Evolutionary conservation across 2,329 filamentous ascomycete genomes (phyloP), one percentile per base, ranked within the genome.

Genomic region (Clonostachys sp.): DNA sequence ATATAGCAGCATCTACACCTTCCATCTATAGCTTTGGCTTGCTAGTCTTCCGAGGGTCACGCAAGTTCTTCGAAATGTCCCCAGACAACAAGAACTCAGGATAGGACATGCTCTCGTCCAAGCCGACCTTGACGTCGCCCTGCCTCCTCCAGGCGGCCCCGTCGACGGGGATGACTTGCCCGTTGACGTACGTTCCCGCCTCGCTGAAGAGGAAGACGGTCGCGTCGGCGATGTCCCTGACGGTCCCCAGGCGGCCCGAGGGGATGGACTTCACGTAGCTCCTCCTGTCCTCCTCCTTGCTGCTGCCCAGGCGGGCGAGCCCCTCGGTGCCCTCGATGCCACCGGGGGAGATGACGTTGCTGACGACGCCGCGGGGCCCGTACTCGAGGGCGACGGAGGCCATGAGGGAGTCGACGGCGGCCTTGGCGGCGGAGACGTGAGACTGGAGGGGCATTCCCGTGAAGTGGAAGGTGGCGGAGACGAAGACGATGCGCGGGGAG

Each of bases 401-500:
- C 50, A 88, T 86, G 60, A 99, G 80, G 2, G 90, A 85, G 67
- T 99, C 92, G 12, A 99, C 83, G 14, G 86, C 89, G 1, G 92
- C 88, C 70, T 99, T 99, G 48, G 94, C 92, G 2, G 91, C 91
- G 3, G 85, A 78, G n/a, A 92, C 91, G 67, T 97, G 92, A 3
- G 87, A 81, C 66, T 97, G 94, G 55, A 96, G 74, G 1, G 91
- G 86, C 66, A 86, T 82, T 36, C 90, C 91, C 1, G 87, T 86
- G 71, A 92, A 96, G 71, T 97, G 92, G 58, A 97, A 86, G 2
- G 89, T 91, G 5, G 91, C 92, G 41, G 87, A 94, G 51, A 97
- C 80, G 65, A 91, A 95, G 59, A 96, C 81, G 61, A 97, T 91
- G 49, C 91, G 84, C 10, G 91, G 91, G 42, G 57, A 55, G 2